Percentiles rank a stretch among this genome's conserved stretches.
These are phyloP conservation scores for Fusarium nematophilum DNA, from an alignment of 2,329 filamentous ascomycete species.

Conservation along the genomic window DNA sequence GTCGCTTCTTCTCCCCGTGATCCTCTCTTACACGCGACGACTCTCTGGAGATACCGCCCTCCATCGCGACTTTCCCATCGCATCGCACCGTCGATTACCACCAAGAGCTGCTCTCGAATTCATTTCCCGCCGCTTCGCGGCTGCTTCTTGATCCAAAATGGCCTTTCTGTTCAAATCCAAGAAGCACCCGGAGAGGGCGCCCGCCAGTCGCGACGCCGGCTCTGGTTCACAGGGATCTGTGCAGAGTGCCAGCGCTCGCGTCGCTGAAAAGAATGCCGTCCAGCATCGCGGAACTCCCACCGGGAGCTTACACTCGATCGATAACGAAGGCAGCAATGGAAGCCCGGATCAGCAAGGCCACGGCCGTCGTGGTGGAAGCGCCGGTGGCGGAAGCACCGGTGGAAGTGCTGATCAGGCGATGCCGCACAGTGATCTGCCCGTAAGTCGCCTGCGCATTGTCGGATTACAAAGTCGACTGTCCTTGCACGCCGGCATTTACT, in stretches of 20 bases:
- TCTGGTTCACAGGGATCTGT: constrained; percentile 59
- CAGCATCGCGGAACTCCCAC: constrained; percentile 76
- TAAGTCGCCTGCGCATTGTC: constrained; percentile 47
- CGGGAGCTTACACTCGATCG: constrained; percentile 81
- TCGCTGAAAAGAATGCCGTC: constrained; percentile 61
- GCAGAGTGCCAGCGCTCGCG: constrained; percentile 60
- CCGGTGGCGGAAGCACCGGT: constrained; percentile 36
- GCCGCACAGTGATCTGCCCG: constrained; percentile 53
- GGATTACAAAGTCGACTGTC: not conserved
- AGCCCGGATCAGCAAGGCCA: constrained; percentile 72
- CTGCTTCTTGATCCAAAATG: constrained; percentile 65
- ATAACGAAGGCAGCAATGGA: constrained; percentile 65
- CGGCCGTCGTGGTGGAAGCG: constrained; percentile 63
- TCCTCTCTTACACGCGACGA: constrained; percentile 39
- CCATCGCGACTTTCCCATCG: constrained; percentile 15
- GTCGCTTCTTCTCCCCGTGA: constrained; percentile 24
- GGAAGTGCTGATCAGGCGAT: constrained; percentile 62
- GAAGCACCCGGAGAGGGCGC: constrained; percentile 74
- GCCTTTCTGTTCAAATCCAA: constrained; percentile 87
- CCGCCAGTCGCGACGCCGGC: constrained; percentile 66
- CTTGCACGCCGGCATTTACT: constrained; percentile 13
- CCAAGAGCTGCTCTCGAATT: constrained; percentile 32
- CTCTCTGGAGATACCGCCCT: constrained; percentile 10
- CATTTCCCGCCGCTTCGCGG: constrained; percentile 51
- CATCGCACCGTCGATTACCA: constrained; percentile 9